Base-by-base conservation (phyloP, 148 eudicot genomes). In the Tetragonia tetragonoides region DNA sequence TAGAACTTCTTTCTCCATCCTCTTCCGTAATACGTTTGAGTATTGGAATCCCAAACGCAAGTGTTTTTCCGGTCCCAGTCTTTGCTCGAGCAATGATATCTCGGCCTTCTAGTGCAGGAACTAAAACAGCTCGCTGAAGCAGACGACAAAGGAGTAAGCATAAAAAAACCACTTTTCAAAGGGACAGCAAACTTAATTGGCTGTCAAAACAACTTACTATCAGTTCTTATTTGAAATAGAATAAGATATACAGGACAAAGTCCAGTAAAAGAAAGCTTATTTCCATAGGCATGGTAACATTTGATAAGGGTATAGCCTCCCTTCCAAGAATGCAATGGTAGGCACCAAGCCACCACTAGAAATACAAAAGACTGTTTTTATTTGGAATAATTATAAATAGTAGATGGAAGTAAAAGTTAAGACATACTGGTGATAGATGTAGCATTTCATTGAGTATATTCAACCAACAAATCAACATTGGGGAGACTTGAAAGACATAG, bases 51-150 rank as follows among this genome's bases (percentile, higher is more conserved):
- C 94, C 99, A 81, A 95, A 95, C 41, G 99, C 99, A 59, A 95
- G 77, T 59, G 99, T 95, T 83, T 95, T 95, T 76, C 99, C 99
- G 7, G 99, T 95, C 77, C 99, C 99, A 8, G 99, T 95, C 87
- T 95, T 95, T 78, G 99, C 97, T 78, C 99, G 94, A 68, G 93
- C 99, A 82, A 95, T 95, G 74, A 95, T 66, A 78, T 93, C 97
- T 56, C 88, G 83, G 39, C 98, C 96, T 85, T 91, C 92, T 78
- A 88, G 44, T 42, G 98, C 92, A 46, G 96, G 96, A 70, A 85
- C 70, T 74, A 91, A 66, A 51, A 91, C 98, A 77, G 98, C 93
- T 81, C 98, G 87, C 98, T 93, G 78, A 73, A 85, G 61, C 14
- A 49, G 8, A 67, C 14, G 37, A 72, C 77, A 73, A 21, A 53